Percentiles rank a stretch among this genome's conserved stretches.
Evolutionary conservation across 306 rosid genomes (phyloP).

Genomic region (Casuarina equisetifolia): DNA sequence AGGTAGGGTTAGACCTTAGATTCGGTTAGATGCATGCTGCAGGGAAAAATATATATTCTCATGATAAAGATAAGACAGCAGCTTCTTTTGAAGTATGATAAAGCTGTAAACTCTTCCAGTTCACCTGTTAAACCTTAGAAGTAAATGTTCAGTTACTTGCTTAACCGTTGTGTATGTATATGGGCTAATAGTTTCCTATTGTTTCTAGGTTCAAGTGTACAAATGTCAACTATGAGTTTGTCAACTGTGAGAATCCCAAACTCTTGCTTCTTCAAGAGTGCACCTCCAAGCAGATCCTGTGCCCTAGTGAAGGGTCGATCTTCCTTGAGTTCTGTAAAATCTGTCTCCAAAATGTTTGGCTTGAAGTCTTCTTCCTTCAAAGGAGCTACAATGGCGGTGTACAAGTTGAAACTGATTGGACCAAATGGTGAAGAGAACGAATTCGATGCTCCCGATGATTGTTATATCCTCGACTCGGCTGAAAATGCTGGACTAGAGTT

Average conservation of each 20-base stretch:
- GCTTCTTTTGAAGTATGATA: neutral
- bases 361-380: conserved; percentile 50
- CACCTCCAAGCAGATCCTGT: conserved; percentile 27
- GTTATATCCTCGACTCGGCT: conserved; percentile 68
- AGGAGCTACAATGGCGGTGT: conserved; percentile 52
- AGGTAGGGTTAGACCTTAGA: no score
- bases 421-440: conserved; percentile 56
- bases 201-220: conserved; percentile 28
- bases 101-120: neutral
- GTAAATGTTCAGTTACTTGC: neutral
- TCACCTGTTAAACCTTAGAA: neutral
- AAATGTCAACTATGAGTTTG: conserved; percentile 38
- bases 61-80: neutral
- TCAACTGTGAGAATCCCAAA: conserved; percentile 37
- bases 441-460: conserved; percentile 67
- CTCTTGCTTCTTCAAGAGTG: conserved; percentile 29
- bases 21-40: no score
- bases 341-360: conserved; percentile 47
- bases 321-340: conserved; percentile 41
- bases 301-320: conserved; percentile 36
- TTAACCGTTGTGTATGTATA: neutral
- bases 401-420: conserved; percentile 66
- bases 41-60: neutral
- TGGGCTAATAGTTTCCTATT: neutral
- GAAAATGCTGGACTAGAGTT: conserved; percentile 72